phyloP scores from a whole-genome alignment of 768 basidiomycete species.

The Roridomyces roridus region DNA sequence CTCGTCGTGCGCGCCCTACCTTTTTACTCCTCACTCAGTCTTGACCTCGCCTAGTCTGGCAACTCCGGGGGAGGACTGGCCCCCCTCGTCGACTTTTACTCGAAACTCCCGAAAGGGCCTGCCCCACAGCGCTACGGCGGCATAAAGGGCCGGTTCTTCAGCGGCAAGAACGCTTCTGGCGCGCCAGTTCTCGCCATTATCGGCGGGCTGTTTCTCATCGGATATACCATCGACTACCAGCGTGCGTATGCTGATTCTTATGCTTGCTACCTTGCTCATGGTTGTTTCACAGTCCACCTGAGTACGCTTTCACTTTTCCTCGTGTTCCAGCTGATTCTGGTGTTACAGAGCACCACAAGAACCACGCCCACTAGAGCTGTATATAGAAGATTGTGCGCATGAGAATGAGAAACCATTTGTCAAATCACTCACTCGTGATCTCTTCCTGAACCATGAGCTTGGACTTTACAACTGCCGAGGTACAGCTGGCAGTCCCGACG shows the following conservation, averaged over 20 bases:
- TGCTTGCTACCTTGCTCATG: conserved; percentile 5
- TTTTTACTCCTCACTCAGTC: background rate
- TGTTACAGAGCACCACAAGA: conserved; percentile 84
- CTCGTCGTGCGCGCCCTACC: conserved; percentile 68
- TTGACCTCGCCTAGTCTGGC: conserved; percentile 72
- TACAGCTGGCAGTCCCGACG: conserved; percentile 9
- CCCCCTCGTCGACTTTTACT: conserved; percentile 94
- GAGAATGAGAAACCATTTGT: too few species aligned
- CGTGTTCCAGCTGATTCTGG: conserved; percentile 29
- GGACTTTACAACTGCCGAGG: conserved; percentile 11
- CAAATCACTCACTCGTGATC: too few species aligned
- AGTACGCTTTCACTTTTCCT: conserved; percentile 56
- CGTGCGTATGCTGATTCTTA: conserved; percentile 59
- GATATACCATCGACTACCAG: conserved; percentile 90
- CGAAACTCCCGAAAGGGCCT: conserved; percentile 92
- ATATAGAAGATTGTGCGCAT: too few species aligned
- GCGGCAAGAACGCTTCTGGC: conserved; percentile 84
- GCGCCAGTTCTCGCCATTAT: conserved; percentile 70
- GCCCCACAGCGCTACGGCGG: conserved; percentile 67
- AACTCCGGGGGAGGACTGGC: conserved; percentile 82
- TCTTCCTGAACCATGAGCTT: background rate
- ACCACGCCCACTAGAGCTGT: conserved; percentile 88
- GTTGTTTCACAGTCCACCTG: conserved; percentile 68
- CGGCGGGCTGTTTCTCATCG: conserved; percentile 71
- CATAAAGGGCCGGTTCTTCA: conserved; percentile 81